Evolutionary conservation across 768 basidiomycete species (phyloP).

Genomic region (Vararia minispora): DNA sequence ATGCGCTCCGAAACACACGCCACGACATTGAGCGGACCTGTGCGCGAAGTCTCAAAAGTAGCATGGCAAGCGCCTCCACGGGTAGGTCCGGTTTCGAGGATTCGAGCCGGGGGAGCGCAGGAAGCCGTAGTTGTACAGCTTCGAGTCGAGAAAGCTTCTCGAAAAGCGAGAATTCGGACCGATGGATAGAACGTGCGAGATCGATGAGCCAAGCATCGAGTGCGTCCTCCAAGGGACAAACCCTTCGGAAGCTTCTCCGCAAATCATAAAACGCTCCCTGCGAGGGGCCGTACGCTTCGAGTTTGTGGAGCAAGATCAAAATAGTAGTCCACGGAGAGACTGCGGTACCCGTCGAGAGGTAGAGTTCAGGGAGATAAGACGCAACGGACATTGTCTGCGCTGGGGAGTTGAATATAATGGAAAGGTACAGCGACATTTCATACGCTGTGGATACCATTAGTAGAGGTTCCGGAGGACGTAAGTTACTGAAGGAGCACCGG

Average conservation of each 20-base stretch:
- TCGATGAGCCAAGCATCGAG: constrained; percentile 39
- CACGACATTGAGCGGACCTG: constrained; percentile 8
- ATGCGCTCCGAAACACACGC: constrained; percentile 9
- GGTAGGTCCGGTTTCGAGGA: constrained; percentile 3
- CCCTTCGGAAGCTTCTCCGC: constrained; percentile 28
- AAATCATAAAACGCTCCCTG: constrained; percentile 45
- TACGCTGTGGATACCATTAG: constrained; percentile 35
- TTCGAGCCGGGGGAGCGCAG: too few species aligned
- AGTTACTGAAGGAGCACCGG: constrained; percentile 36
- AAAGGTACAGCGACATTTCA: constrained; percentile 60
- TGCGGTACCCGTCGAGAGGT: constrained; percentile 21
- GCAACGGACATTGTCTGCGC: constrained; percentile 53
- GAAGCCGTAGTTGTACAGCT: too few species aligned
- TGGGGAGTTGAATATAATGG: constrained; percentile 49
- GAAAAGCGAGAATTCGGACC: constrained; percentile 5
- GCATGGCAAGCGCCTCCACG: constrained; percentile 6
- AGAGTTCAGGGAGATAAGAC: constrained; percentile 42
- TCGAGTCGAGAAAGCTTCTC: constrained; percentile 3
- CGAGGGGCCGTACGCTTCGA: constrained; percentile 51
- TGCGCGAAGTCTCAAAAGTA: constrained; percentile 3
- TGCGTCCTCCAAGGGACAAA: constrained; percentile 27
- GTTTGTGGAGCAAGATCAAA: constrained; percentile 45
- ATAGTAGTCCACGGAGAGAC: constrained; percentile 26
- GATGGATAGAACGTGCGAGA: constrained; percentile 36
- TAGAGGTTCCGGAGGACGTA: neutral